Evolutionary conservation across 2,329 filamentous ascomycete species (phyloP).

Genomic region (Hysterium pulicare): DNA sequence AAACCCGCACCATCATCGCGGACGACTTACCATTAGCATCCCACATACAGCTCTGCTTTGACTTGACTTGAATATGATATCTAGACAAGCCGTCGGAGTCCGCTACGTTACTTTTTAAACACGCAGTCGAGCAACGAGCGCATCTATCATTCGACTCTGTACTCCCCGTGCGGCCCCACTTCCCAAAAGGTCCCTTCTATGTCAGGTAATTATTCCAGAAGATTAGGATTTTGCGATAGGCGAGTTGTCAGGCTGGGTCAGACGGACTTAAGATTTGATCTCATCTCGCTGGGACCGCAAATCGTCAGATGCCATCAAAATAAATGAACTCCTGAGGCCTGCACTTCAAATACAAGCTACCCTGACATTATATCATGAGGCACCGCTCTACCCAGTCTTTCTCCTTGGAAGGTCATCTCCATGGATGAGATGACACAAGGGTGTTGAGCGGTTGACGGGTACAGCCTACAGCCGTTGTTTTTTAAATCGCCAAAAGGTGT

Average conservation of each 20-base stretch:
- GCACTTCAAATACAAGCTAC: background rate
- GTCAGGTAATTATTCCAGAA: no score
- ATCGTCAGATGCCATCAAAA: slow-evolving; percentile 2
- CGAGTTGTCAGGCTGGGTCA: no score
- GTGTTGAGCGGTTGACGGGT: no score
- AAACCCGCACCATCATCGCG: background rate
- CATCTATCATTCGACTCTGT: background rate
- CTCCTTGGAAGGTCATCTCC: background rate
- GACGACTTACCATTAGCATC: background rate
- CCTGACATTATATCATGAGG: background rate
- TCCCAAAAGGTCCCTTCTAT: background rate
- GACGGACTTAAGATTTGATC: no score
- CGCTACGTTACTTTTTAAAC: background rate
- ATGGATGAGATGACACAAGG: background rate
- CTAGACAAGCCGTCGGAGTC: background rate
- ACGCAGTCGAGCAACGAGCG: background rate
- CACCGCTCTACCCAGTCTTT: background rate
- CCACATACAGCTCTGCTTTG: background rate
- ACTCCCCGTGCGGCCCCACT: background rate
- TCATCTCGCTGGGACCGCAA: background rate
- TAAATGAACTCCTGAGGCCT: slow-evolving; percentile 1
- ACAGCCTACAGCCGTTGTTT: no score
- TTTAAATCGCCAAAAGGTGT: no score
- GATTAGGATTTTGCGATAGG: no score
- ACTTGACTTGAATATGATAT: slow-evolving; percentile 1